A percentile compares a stretch with the other conserved stretches of the same genome.
Evolutionary conservation across 2,329 filamentous ascomycete genomes (phyloP).

Genomic region (Alternaria sp.): DNA sequence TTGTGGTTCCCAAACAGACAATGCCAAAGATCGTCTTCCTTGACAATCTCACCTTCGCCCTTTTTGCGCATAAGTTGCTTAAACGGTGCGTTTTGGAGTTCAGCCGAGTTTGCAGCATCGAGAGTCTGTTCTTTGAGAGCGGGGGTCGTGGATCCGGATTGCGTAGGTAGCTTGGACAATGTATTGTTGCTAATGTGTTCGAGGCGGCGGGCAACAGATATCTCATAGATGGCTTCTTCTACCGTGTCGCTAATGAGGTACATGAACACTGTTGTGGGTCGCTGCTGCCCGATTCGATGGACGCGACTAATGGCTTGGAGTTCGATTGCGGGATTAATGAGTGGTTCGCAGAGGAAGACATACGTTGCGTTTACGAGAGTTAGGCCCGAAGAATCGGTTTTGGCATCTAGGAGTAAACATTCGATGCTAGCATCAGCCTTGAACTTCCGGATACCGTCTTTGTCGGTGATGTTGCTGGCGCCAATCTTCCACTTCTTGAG

Average conservation of each 20-base stretch:
- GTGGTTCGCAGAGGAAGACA: slow-evolving; percentile 91
- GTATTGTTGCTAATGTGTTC: slow-evolving; percentile 70
- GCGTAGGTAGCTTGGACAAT: neutral
- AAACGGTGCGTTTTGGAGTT: slow-evolving; percentile 77
- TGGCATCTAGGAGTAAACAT: slow-evolving; percentile 88
- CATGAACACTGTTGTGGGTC: slow-evolving; percentile 92
- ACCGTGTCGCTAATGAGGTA: slow-evolving; percentile 92
- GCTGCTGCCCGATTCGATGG: slow-evolving; percentile 89
- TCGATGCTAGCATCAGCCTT: slow-evolving; percentile 76
- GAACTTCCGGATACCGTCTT: slow-evolving; percentile 77
- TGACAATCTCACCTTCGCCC: slow-evolving; percentile 80
- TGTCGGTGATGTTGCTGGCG: slow-evolving; percentile 72
- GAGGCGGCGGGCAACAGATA: slow-evolving; percentile 80
- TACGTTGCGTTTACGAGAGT: slow-evolving; percentile 94
- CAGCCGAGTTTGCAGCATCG: slow-evolving; percentile 84
- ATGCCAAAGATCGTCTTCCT: slow-evolving; percentile 81
- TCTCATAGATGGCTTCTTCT: slow-evolving; percentile 88
- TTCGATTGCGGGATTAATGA: slow-evolving; percentile 92
- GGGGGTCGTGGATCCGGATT: slow-evolving; percentile 37
- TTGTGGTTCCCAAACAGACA: slow-evolving; percentile 77
- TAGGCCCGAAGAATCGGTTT: slow-evolving; percentile 85
- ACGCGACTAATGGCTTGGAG: slow-evolving; percentile 94
- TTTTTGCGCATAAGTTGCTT: slow-evolving; percentile 74
- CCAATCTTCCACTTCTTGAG: slow-evolving; percentile 77
- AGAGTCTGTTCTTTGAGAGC: slow-evolving; percentile 67